Percentiles rank a stretch among this genome's conserved stretches.
Conservation (phyloP, 108 stramenopile species). For the Conticribra weissflogii region DNA sequence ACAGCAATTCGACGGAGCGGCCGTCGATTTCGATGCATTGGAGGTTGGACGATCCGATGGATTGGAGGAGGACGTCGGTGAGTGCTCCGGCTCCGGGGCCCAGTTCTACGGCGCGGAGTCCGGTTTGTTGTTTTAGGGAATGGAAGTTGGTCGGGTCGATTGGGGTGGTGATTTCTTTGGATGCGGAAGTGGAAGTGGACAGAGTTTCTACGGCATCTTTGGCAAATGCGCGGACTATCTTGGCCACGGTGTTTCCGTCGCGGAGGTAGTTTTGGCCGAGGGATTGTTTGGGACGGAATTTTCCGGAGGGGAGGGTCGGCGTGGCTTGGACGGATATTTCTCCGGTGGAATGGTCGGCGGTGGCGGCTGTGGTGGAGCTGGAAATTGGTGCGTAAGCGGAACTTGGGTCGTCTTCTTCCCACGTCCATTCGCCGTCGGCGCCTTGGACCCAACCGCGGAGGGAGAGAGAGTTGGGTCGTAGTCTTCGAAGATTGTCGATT, state of each 20-base stretch:
- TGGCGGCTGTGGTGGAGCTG: conserved; percentile 24
- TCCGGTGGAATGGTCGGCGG: not conserved
- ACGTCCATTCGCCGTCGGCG: conserved; percentile 83
- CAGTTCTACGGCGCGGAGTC: conserved; percentile 80
- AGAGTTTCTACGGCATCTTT: conserved; percentile 68
- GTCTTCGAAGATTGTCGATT: too few species aligned
- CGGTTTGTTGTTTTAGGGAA: conserved; percentile 12
- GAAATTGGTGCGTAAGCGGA: conserved; percentile 62
- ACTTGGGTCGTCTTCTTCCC: conserved; percentile 85
- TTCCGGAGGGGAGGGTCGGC: conserved; percentile 74
- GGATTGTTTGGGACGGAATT: conserved; percentile 91
- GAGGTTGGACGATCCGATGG: conserved; percentile 46
- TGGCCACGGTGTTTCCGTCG: conserved; percentile 94
- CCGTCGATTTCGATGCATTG: conserved; percentile 95
- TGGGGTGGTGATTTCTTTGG: too few species aligned
- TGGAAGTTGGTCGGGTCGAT: conserved; percentile 6
- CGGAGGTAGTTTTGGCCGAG: conserved; percentile 95
- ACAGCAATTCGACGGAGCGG: conserved; percentile 83
- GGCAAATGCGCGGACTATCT: conserved; percentile 89
- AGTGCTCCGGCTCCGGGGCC: conserved; percentile 97
- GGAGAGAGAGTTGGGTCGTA: too few species aligned
- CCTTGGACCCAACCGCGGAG: conserved; percentile 76
- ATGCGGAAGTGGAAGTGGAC: not conserved
- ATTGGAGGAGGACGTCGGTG: conserved; percentile 82
- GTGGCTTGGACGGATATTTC: conserved; percentile 52